Base-by-base conservation (phyloP, 768 basidiomycete genomes). In the Rhodotorula paludigena region DNA sequence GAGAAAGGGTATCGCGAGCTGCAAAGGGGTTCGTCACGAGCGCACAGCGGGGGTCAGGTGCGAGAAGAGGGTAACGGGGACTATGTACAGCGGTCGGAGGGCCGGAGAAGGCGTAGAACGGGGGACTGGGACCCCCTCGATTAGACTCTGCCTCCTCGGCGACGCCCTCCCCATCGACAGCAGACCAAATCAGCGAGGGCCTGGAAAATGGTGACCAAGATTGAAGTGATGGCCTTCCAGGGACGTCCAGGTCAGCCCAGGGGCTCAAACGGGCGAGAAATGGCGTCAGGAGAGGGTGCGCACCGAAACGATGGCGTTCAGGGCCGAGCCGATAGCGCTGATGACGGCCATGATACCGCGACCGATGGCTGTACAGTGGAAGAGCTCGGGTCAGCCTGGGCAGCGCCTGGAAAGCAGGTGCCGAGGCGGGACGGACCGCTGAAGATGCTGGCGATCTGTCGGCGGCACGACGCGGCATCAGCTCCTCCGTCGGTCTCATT, bases 301-400 rank as follows among this genome's bases (percentile, higher is more conserved):
- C 21, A 61, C 60, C 28, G 39, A 39, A 16, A 61, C 35, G 42
- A 61, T 54, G 33, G 60, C 60, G 21, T 60, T 60, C 28, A 60
- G 14, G 35, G 52, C 36, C 6, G 38, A 30, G 28, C 48, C 60
- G 32, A 60, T 60, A 23, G 38, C 60, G 36, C 25, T 55, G 44
- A 62, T 35, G 6, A 62, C 44, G n/a, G 47, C 47, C 52, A 54
- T 55, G 61, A 62, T 45, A 3, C 47, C 61, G 21, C 61, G 41
- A 15, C 52, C 61, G 28, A 62, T 62, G 16, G 61, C 60, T 61
- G 49, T 0, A 16, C 2, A 38, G 11, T 6, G 1, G 35, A 5
- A 42, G 47, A 32, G 33, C 12, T 12, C 7, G 2, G 21, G 36
- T 15, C 33, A 48, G n/a, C 7, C 12, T 15, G 48, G 1, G 4